A percentile compares a stretch with the other conserved stretches of the same genome.
Conservation (phyloP, 108 stramenopile genomes). For the Seminavis robusta region DNA sequence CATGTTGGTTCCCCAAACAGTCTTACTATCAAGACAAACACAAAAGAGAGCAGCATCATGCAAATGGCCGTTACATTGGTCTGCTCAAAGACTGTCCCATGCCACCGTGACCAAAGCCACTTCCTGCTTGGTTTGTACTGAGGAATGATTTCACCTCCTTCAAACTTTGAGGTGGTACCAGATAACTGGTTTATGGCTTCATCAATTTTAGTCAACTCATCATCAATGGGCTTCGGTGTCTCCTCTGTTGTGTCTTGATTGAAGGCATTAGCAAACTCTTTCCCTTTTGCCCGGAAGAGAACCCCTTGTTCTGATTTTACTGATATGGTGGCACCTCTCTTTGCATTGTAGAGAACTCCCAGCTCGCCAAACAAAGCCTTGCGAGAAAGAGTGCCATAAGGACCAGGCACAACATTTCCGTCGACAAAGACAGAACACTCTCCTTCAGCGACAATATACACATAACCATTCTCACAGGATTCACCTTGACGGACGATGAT, state of each 20-base stretch:
- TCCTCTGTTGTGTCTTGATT: too few relatives aligned
- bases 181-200: constrained; percentile 17
- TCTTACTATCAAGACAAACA: constrained; percentile 20
- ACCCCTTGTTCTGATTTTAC: background rate
- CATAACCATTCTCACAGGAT: constrained; percentile 7
- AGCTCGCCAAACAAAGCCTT: constrained; percentile 16
- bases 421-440: constrained; percentile 18
- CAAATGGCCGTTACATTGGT: background rate
- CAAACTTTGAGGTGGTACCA: too few relatives aligned
- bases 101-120: constrained; percentile 25
- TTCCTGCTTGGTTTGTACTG: constrained; percentile 13
- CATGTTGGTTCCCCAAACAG: background rate
- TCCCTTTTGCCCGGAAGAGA: constrained; percentile 15
- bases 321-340: constrained; percentile 17
- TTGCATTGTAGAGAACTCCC: constrained; percentile 15
- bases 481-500: constrained; percentile 22
- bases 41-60: constrained; percentile 7
- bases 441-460: constrained; percentile 22
- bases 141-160: constrained; percentile 12
- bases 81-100: constrained; percentile 13
- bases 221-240: too few relatives aligned
- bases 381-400: constrained; percentile 12
- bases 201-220: constrained; percentile 14
- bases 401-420: constrained; percentile 18
- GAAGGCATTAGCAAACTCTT: constrained; percentile 9